phyloP scores from a whole-genome alignment of 805 yeast genomes.

The Wickerhamiella shivajii region DNA sequence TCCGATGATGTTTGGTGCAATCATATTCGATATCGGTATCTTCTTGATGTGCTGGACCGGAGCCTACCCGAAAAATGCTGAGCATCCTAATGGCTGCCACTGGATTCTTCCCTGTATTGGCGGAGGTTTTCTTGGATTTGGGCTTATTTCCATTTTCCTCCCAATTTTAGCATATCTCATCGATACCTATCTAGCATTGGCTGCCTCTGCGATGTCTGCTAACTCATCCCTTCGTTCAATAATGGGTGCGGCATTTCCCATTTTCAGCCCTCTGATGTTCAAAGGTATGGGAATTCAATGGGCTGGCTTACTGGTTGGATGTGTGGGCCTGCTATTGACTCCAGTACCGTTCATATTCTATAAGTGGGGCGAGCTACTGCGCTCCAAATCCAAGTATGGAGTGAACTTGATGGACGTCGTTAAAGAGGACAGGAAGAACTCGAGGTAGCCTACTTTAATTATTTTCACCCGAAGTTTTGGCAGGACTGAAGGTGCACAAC shows the following conservation, averaged over 20 bases:
- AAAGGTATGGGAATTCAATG: conserved; percentile 52
- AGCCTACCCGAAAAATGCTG: conserved; percentile 40
- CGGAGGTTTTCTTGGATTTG: conserved; percentile 51
- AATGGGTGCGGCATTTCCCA: conserved; percentile 55
- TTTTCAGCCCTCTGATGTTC: conserved; percentile 62
- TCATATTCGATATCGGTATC: conserved; percentile 61
- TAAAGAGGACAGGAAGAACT: conserved; percentile 2
- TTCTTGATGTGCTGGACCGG: conserved; percentile 89
- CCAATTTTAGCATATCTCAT: conserved; percentile 57
- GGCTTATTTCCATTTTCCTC: conserved; percentile 51
- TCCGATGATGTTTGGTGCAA: conserved; percentile 57
- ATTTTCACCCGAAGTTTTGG: no score
- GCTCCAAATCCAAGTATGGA: conserved; percentile 47
- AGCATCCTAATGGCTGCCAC: conserved; percentile 35
- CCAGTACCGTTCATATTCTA: conserved; percentile 57
- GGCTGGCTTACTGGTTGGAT: conserved; percentile 64
- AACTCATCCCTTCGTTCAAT: conserved; percentile 54
- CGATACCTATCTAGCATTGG: conserved; percentile 52
- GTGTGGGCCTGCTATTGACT: conserved; percentile 38
- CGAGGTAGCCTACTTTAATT: no score
- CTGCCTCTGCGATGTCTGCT: conserved; percentile 69
- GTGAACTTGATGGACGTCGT: conserved; percentile 3
- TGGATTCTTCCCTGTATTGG: conserved; percentile 69
- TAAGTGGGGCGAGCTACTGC: conserved; percentile 40
- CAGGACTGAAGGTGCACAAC: no score